A percentile compares a stretch with the other conserved stretches of the same genome.
Conservation (phyloP, 164 flowering plant genomes). For the Vitis labrusca region DNA sequence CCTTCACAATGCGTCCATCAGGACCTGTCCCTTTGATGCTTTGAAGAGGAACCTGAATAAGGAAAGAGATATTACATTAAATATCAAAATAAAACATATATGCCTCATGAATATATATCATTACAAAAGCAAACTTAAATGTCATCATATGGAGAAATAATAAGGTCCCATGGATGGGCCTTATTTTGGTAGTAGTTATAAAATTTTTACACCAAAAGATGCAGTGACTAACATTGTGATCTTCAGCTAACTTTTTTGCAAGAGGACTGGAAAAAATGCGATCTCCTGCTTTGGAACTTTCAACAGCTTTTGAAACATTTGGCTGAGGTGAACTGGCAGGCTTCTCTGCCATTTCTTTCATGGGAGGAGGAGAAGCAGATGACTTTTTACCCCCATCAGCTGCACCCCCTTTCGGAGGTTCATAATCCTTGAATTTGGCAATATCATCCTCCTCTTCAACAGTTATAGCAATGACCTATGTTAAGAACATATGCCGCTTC, state of each 20-base stretch:
- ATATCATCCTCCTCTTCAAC: constrained; percentile 95
- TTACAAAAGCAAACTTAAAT: no score
- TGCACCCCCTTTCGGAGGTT: constrained; percentile 45
- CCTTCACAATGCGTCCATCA: constrained; percentile 92
- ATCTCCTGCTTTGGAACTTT: constrained; percentile 43
- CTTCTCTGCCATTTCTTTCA: constrained; percentile 46
- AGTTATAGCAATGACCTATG: constrained; percentile 85
- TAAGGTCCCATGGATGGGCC: no score
- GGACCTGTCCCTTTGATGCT: constrained; percentile 93
- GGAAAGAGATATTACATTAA: no score
- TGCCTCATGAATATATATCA: no score
- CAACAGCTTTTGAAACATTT: constrained; percentile 41
- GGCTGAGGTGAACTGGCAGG: constrained; percentile 53
- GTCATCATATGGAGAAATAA: no score
- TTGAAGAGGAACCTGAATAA: constrained; percentile 70
- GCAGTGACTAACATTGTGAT: constrained; percentile 53
- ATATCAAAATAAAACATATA: no score
- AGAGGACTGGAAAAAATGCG: constrained; percentile 89
- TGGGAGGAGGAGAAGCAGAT: constrained; percentile 55
- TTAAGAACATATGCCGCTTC: neutral
- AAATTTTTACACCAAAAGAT: neutral
- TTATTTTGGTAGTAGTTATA: no score
- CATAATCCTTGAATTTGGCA: constrained; percentile 72
- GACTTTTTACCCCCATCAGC: constrained; percentile 38
- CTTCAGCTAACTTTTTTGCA: constrained; percentile 91